Evolutionary conservation across 805 yeast species (phyloP), one percentile per base, ranked within the genome.

Genomic region (Debaryomyces tyrocola): DNA sequence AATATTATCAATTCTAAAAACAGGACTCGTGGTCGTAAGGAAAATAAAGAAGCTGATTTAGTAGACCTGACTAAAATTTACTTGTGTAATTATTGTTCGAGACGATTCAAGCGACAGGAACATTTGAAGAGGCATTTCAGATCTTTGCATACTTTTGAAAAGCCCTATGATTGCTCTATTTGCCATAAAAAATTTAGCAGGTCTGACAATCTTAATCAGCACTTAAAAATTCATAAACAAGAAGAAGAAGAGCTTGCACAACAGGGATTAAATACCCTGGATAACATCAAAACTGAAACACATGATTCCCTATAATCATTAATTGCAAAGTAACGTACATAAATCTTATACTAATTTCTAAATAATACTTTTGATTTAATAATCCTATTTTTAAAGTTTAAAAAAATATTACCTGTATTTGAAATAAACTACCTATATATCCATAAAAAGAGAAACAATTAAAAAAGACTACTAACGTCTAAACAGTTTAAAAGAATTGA

Each of bases 41-140:
- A 85, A 20, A 78, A 83, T 36, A 66, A 77, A 50, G 79, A 77
- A 41, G 82, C 79, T 15, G 87, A 82, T 56, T 51, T 70, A 57
- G 62, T 59, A 41, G 78, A 73, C 51, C 74, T 70, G 51, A 42
- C 76, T 9, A 84, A 84, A 63, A 80, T 80, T 36, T 85, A 77
- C 58, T 78, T 78, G 27, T 85, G 91, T 61, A 78, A 78, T 28
- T 77, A 74, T 56, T 85, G 92, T 61, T 73, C 78, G 40, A 74
- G 91, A 53, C 59, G 78, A 33, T 86, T 86, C 66, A 82, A 84
- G 59, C 74, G 94, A 54, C 89, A 85, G 60, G 94, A 86, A 57
- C 94, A 86, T 62, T 66, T 86, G 54, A 84, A 84, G 60, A 74
- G 94, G 49, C 94, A 86, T 57, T 79, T 83, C 59, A 69, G 91